Evolutionary conservation across 2,329 filamentous ascomycete species (phyloP).

Genomic region (Colletotrichum simmondsii): DNA sequence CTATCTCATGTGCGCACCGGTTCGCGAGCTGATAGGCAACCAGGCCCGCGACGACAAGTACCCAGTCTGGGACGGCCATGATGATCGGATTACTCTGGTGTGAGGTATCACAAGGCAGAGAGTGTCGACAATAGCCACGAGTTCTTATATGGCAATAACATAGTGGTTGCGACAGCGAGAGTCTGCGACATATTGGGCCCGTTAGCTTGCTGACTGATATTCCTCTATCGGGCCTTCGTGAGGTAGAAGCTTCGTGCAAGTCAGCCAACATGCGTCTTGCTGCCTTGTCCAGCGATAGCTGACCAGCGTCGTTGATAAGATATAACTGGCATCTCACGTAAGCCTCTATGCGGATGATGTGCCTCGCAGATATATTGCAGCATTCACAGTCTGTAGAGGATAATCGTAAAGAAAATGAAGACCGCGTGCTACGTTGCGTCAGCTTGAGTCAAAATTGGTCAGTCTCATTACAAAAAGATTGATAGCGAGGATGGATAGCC

Average conservation of each 20-base stretch:
- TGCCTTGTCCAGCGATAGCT: neutral
- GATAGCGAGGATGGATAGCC: no score
- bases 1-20: neutral
- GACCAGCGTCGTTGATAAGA: neutral
- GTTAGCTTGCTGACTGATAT: neutral
- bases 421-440: neutral
- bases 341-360: slow-evolving; percentile 6
- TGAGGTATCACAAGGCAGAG: neutral
- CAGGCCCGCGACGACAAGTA: neutral
- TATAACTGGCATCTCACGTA: slow-evolving; percentile 6
- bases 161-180: neutral
- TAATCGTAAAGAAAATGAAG: neutral
- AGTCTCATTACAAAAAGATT: no score
- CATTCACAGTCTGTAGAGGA: neutral
- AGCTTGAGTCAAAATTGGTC: neutral
- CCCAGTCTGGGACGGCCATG: neutral
- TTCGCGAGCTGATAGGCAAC: neutral
- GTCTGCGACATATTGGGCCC: neutral
- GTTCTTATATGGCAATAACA: neutral
- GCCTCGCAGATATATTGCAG: neutral
- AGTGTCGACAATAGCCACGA: neutral
- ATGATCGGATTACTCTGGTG: neutral
- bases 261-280: neutral
- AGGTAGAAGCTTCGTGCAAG: neutral
- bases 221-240: neutral